A percentile compares a stretch with the other conserved stretches of the same genome.
phyloP scores from a whole-genome alignment of 2,329 filamentous ascomycete species.

The Fusarium caatingaense region DNA sequence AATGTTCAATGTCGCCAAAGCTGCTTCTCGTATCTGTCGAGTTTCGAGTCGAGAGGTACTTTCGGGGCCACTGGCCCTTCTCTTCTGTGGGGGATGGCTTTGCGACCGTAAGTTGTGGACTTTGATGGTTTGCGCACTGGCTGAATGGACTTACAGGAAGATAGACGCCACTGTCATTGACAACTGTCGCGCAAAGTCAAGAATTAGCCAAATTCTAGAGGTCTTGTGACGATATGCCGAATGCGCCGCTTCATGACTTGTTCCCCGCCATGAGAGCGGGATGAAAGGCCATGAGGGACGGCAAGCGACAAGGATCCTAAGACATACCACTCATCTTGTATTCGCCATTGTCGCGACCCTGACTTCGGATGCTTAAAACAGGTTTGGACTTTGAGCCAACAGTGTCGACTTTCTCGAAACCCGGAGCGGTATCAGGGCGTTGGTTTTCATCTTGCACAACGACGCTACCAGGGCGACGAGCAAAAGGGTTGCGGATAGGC shows the following conservation, averaged over 20 bases:
- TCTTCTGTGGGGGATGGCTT: slow-evolving; percentile 91
- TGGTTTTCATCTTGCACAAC: slow-evolving; percentile 64
- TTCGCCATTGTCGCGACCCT: slow-evolving; percentile 73
- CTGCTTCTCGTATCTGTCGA: slow-evolving; percentile 70
- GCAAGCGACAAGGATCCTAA: slow-evolving; percentile 15
- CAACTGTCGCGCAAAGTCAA: slow-evolving; percentile 68
- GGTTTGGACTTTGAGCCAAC: slow-evolving; percentile 72
- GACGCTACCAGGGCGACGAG: slow-evolving; percentile 65
- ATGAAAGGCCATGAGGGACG: slow-evolving; percentile 20
- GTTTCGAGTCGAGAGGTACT: slow-evolving; percentile 62
- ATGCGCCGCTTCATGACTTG: slow-evolving; percentile 32
- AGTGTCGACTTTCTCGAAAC: slow-evolving; percentile 72
- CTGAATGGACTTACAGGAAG: slow-evolving; percentile 74
- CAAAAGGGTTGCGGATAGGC: slow-evolving; percentile 80
- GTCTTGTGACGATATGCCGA: slow-evolving; percentile 41
- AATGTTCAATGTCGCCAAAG: slow-evolving; percentile 87
- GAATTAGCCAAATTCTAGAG: slow-evolving; percentile 42
- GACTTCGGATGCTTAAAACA: slow-evolving; percentile 70
- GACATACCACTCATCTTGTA: slow-evolving; percentile 83
- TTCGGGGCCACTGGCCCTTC: slow-evolving; percentile 79
- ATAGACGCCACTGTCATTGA: slow-evolving; percentile 95
- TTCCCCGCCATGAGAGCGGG: slow-evolving; percentile 14
- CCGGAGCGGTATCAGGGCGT: slow-evolving; percentile 56
- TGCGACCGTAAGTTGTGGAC: slow-evolving; percentile 21
- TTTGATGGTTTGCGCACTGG: not conserved